Conservation (phyloP, 2,329 filamentous ascomycete species). For the Aurifilum marmelostoma region DNA sequence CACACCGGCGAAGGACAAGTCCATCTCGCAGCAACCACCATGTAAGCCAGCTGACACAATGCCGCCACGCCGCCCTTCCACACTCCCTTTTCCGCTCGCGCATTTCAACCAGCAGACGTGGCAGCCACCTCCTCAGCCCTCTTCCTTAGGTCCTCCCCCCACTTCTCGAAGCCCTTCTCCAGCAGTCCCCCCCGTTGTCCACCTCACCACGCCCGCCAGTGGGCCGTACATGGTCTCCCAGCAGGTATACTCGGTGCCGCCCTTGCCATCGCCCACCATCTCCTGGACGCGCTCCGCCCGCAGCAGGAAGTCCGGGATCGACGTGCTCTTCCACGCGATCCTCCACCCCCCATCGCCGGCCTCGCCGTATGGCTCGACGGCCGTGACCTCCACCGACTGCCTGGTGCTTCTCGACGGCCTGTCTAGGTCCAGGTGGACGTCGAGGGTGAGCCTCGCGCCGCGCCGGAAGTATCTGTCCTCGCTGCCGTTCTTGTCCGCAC, state of each 20-base stretch:
- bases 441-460: conserved; percentile 40
- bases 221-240: conserved; percentile 52
- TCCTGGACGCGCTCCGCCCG: conserved; percentile 49
- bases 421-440: conserved; percentile 39
- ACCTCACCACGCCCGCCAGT: conserved; percentile 41
- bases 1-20: too few relatives aligned
- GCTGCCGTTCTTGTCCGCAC: not conserved
- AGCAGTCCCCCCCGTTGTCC: conserved; percentile 40
- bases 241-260: conserved; percentile 44
- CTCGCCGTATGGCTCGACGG: conserved; percentile 39
- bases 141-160: conserved; percentile 45
- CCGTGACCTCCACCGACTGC: conserved; percentile 36
- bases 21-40: not conserved
- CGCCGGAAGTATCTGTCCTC: conserved; percentile 34
- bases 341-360: conserved; percentile 39
- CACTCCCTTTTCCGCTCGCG: not conserved
- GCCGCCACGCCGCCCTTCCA: not conserved
- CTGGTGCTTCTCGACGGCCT: conserved; percentile 24
- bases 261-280: conserved; percentile 39
- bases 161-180: conserved; percentile 41
- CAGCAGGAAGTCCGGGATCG: conserved; percentile 39
- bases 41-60: not conserved
- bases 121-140: conserved; percentile 33
- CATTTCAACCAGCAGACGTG: too few relatives aligned
- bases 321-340: conserved; percentile 45